Percentiles rank a stretch among this genome's conserved stretches.
Conservation (phyloP, 768 basidiomycete species). For the Boletus tylopilopsis region DNA sequence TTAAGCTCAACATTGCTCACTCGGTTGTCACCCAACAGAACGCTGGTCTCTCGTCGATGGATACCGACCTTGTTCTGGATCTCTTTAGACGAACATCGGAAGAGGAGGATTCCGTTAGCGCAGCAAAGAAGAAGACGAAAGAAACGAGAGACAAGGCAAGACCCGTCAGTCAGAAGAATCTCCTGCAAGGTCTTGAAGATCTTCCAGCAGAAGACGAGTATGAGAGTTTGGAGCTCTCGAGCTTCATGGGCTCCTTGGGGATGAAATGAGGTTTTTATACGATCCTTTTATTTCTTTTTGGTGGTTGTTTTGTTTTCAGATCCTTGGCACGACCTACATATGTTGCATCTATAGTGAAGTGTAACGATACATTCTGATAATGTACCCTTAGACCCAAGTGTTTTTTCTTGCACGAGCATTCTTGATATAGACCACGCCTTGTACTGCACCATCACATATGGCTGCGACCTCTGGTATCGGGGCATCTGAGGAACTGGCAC, state of each 20-base stretch:
- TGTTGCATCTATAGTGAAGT: conserved; percentile 33
- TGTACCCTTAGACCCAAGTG: conserved; percentile 29
- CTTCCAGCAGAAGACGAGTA: conserved; percentile 93
- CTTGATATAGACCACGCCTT: too few relatives aligned
- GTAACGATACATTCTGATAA: conserved; percentile 33
- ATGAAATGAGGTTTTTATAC: conserved; percentile 33
- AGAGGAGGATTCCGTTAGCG: conserved; percentile 65
- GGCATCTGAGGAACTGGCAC: conserved; percentile 54
- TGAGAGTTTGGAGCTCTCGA: conserved; percentile 77
- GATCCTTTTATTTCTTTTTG: conserved; percentile 16
- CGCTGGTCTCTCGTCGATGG: conserved; percentile 90
- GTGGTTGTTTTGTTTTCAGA: conserved; percentile 13
- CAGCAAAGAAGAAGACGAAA: conserved; percentile 45
- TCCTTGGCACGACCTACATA: conserved; percentile 24
- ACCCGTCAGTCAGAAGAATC: conserved; percentile 71
- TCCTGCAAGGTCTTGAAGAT: conserved; percentile 88
- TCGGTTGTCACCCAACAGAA: conserved; percentile 98
- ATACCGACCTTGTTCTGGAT: conserved; percentile 94
- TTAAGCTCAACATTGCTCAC: conserved; percentile 97
- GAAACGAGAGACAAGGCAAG: conserved; percentile 54
- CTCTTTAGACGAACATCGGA: conserved; percentile 78
- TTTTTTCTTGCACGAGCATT: too few relatives aligned
- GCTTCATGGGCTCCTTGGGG: conserved; percentile 84
- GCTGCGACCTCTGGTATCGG: conserved; percentile 71
- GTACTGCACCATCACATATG: conserved; percentile 43